Conservation (phyloP, 352 stramenopile species). For the Phytophthora colocasiae region DNA sequence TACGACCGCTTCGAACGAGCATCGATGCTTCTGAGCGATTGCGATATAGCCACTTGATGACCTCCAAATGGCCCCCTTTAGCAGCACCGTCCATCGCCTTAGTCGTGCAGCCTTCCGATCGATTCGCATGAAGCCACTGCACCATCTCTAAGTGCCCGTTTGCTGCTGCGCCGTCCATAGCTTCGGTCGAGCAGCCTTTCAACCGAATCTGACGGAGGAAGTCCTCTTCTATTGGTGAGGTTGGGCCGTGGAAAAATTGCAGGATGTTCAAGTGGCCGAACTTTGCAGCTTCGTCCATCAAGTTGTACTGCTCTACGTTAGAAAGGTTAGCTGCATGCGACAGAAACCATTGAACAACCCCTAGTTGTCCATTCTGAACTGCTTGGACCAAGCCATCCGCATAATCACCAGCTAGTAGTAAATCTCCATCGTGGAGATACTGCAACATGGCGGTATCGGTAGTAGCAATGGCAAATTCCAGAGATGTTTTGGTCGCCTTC, state of each 20-base stretch:
- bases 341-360: not conserved
- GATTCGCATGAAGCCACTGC: no score
- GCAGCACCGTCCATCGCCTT: no score
- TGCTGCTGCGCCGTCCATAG: no score
- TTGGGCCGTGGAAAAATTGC: not conserved
- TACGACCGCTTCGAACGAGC: no score
- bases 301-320: not conserved
- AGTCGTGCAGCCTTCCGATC: no score
- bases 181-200: not conserved
- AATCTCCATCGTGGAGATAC: not conserved
- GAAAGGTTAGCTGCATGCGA: not conserved
- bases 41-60: no score
- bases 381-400: not conserved
- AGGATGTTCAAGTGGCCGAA: not conserved
- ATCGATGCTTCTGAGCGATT: no score
- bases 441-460: not conserved
- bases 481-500: not conserved
- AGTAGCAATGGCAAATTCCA: not conserved
- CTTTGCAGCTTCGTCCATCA: not conserved
- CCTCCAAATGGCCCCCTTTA: no score
- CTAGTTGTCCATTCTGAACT: not conserved
- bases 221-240: not conserved
- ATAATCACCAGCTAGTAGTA: not conserved
- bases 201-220: not conserved
- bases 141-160: no score